Conservation (phyloP, 768 basidiomycete species). For the Pisolithus microcarpus region DNA sequence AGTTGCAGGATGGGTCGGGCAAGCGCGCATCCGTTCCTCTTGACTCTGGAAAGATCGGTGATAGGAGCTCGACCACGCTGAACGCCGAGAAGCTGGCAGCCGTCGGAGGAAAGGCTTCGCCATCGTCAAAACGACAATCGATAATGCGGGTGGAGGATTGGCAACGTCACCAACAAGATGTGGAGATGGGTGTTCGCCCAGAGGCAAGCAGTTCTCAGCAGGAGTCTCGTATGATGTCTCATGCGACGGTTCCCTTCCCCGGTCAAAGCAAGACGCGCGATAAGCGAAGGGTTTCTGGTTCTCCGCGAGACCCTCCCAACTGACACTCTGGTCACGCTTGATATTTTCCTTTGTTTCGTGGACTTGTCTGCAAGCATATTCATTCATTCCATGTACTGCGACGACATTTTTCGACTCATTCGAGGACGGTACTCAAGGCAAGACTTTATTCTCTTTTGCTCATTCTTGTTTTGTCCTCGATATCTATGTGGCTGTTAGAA, state of each 20-base stretch:
- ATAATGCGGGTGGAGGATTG: slow-evolving; percentile 81
- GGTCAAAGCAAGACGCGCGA: slow-evolving; percentile 20
- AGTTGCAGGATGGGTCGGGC: slow-evolving; percentile 35
- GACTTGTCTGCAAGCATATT: neutral
- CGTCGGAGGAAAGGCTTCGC: slow-evolving; percentile 24
- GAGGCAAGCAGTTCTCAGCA: slow-evolving; percentile 15
- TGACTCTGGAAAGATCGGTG: slow-evolving; percentile 29
- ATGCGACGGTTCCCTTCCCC: slow-evolving; percentile 28
- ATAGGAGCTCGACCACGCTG: slow-evolving; percentile 34
- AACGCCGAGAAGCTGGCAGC: slow-evolving; percentile 57
- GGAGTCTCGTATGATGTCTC: slow-evolving; percentile 15
- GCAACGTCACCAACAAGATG: slow-evolving; percentile 64
- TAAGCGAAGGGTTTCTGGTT: slow-evolving; percentile 23
- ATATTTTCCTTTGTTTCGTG: neutral
- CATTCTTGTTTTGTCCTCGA: neutral
- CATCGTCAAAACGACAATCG: slow-evolving; percentile 58
- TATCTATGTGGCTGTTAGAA: too few relatives aligned
- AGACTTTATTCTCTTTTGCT: neutral
- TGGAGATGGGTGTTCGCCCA: slow-evolving; percentile 25
- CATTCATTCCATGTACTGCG: neutral
- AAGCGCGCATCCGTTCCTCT: slow-evolving; percentile 26
- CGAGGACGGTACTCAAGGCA: neutral
- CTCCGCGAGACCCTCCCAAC: slow-evolving; percentile 37
- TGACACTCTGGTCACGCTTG: slow-evolving; percentile 8
- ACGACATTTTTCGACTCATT: neutral